Percentiles rank a stretch among this genome's conserved stretches.
Evolutionary conservation across 2,329 filamentous ascomycete genomes (phyloP).

Genomic region (Nothomitra cinnamomea): DNA sequence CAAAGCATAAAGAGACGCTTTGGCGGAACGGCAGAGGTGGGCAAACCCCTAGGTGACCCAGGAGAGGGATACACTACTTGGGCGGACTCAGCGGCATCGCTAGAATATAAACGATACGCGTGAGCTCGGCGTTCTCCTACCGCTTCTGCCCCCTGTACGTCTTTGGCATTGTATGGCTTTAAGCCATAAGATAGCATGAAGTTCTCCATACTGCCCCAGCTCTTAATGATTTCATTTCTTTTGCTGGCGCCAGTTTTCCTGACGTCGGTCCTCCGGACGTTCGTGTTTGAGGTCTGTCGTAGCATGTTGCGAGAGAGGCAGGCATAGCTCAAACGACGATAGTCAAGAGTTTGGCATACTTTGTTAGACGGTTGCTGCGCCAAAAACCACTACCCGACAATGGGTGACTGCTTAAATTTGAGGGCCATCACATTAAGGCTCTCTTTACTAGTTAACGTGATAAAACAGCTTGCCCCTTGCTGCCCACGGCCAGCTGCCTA

Average conservation of each 20-base stretch:
- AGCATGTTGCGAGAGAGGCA: neutral
- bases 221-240: neutral
- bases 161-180: neutral
- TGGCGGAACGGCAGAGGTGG: neutral
- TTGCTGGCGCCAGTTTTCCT: neutral
- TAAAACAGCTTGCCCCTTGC: neutral
- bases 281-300: neutral
- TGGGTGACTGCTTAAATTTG: neutral
- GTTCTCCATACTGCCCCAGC: neutral
- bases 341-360: neutral
- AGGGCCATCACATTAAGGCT: neutral
- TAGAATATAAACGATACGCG: no score
- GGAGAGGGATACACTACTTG: neutral
- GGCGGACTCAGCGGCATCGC: neutral
- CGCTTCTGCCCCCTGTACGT: neutral
- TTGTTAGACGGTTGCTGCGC: no score
- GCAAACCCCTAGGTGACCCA: neutral
- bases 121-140: no score
- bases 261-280: no score
- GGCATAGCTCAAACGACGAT: slow-evolving; percentile 1
- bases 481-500: neutral
- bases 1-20: neutral
- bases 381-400: neutral
- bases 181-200: slow-evolving; percentile 2
- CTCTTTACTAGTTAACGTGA: neutral